phyloP scores from a whole-genome alignment of 2,329 filamentous ascomycete species.

The Aspergillus terreus region DNA sequence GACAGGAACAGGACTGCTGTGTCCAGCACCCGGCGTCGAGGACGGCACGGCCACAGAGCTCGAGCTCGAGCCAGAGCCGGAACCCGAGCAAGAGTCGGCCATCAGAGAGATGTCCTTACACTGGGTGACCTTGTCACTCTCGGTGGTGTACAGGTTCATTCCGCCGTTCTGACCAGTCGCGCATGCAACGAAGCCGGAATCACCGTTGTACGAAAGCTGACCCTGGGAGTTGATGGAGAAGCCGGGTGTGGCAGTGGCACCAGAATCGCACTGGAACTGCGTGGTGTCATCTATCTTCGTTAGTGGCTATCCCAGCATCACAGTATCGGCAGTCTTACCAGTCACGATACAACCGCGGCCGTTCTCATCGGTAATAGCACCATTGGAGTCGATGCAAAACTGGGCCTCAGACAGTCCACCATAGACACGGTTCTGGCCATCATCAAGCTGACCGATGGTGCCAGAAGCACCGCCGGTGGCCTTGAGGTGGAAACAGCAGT shows the following conservation, averaged over 20 bases:
- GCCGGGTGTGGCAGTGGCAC: conserved; percentile 49
- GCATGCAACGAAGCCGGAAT: conserved; percentile 58
- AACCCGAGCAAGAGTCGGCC: conserved; percentile 35
- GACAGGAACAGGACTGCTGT: conserved; percentile 8
- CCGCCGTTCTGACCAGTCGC: conserved; percentile 45
- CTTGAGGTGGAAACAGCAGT: conserved; percentile 53
- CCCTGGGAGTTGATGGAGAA: conserved; percentile 57
- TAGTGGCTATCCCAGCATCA: background rate
- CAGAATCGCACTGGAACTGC: conserved; percentile 60
- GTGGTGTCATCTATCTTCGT: conserved; percentile 47
- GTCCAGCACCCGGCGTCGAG: background rate
- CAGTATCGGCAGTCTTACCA: conserved; percentile 34
- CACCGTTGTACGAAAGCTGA: conserved; percentile 49
- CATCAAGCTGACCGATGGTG: conserved; percentile 56
- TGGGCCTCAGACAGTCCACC: conserved; percentile 45
- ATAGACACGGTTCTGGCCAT: conserved; percentile 61
- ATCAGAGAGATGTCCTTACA: conserved; percentile 32
- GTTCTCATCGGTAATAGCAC: conserved; percentile 53
- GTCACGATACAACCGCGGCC: conserved; percentile 63
- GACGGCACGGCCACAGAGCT: conserved; percentile 7
- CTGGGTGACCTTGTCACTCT: conserved; percentile 27
- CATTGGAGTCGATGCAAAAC: conserved; percentile 54
- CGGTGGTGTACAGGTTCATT: conserved; percentile 41
- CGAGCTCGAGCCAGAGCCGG: conserved; percentile 15
- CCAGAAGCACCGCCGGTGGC: conserved; percentile 50